phyloP scores from a whole-genome alignment of 2,329 filamentous ascomycete genomes.

The Microcyclospora tardicrescens region DNA sequence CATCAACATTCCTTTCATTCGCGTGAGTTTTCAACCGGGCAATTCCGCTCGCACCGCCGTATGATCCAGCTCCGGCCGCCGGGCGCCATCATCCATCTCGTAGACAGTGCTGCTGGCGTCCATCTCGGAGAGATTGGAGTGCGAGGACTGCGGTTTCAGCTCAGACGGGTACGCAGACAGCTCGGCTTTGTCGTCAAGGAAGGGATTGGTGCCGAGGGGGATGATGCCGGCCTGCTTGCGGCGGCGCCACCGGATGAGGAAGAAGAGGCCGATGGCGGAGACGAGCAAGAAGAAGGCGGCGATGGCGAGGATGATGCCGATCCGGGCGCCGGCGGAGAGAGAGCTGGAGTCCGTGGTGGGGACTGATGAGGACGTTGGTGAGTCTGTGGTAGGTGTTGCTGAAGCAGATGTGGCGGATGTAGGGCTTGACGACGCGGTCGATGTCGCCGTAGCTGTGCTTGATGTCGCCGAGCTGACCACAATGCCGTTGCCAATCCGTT shows the following conservation, averaged over 20 bases:
- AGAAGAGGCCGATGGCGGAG: background rate
- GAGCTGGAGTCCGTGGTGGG: background rate
- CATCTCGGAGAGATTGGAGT: background rate
- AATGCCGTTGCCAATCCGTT: background rate
- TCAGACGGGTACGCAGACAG: background rate
- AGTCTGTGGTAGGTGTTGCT: background rate
- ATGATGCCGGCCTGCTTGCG: background rate
- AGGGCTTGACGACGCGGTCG: background rate
- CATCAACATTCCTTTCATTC: no score
- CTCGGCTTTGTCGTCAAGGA: background rate
- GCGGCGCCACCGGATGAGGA: background rate
- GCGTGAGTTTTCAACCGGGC: background rate
- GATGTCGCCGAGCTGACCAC: no score
- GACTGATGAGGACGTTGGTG: background rate
- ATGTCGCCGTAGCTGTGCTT: background rate
- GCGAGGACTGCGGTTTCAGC: background rate
- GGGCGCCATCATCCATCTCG: background rate
- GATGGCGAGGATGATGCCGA: background rate
- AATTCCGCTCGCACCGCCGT: constrained; percentile 2
- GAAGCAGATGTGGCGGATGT: background rate
- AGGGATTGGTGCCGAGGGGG: background rate
- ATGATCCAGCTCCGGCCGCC: constrained; percentile 1
- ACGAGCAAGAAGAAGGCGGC: no score
- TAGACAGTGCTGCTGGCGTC: background rate
- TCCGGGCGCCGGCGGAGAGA: background rate